Conservation (phyloP, 2,329 filamentous ascomycete species). For the Ceratocystis eucalypticola region DNA sequence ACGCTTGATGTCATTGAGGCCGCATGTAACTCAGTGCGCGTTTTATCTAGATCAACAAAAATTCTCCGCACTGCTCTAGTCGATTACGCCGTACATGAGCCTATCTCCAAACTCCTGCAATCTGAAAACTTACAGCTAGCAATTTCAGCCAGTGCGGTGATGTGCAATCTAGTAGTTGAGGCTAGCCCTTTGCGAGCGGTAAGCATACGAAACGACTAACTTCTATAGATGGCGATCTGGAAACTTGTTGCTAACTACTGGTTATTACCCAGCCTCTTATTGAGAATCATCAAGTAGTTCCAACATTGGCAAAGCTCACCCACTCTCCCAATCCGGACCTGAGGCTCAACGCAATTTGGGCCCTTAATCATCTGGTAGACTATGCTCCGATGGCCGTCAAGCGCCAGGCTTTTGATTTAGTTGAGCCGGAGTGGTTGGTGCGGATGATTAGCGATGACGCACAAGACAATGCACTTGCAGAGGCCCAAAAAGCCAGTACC, state of each 20-base stretch:
- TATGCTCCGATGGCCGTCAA: conserved; percentile 50
- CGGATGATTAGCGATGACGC: conserved; percentile 51
- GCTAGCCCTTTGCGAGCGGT: conserved; percentile 87
- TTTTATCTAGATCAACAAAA: conserved; percentile 72
- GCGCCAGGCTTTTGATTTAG: conserved; percentile 62
- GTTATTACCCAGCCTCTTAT: conserved; percentile 47
- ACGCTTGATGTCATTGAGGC: conserved; percentile 66
- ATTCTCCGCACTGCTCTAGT: conserved; percentile 75
- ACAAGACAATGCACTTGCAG: conserved; percentile 34
- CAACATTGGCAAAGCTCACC: conserved; percentile 68
- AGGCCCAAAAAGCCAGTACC: conserved; percentile 14
- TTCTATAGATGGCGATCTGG: not conserved
- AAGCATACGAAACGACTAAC: conserved; percentile 27
- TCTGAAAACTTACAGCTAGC: conserved; percentile 67
- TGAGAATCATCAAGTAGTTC: conserved; percentile 54
- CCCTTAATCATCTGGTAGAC: conserved; percentile 77
- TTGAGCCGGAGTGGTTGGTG: conserved; percentile 68
- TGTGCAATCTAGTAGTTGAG: conserved; percentile 75
- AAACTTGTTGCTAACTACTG: not conserved
- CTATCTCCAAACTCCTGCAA: conserved; percentile 60
- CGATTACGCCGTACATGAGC: conserved; percentile 67
- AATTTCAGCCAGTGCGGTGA: conserved; percentile 69
- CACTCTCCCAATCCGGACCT: conserved; percentile 68
- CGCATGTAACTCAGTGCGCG: conserved; percentile 68
- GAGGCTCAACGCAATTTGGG: conserved; percentile 79